phyloP scores from a whole-genome alignment of 768 basidiomycete genomes.

The Trametes cingulata region DNA sequence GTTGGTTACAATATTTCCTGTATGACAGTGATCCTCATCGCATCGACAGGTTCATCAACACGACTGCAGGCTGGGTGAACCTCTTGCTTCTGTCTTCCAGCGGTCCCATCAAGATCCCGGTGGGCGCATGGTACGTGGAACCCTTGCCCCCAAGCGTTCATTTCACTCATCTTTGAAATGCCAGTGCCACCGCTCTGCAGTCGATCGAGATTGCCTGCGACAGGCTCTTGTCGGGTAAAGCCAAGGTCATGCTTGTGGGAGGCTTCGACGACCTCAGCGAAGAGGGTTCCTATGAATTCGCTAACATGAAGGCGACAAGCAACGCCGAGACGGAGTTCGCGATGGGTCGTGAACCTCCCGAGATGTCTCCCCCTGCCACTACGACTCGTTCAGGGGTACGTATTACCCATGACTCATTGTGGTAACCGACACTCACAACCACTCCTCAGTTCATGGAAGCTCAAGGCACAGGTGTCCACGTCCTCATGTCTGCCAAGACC shows the following conservation, averaged over 20 bases:
- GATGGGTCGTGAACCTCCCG: constrained; percentile 98
- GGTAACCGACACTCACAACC: not conserved
- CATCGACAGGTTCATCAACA: constrained; percentile 88
- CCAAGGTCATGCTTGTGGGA: constrained; percentile 98
- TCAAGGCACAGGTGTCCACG: constrained; percentile 94
- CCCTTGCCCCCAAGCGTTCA: not conserved
- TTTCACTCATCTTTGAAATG: not conserved
- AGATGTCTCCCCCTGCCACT: constrained; percentile 98
- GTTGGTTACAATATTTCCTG: constrained; percentile 32
- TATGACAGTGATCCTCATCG: not conserved
- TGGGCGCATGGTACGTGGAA: constrained; percentile 85
- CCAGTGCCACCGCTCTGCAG: constrained; percentile 94
- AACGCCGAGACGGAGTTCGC: constrained; percentile 97
- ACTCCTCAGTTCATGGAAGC: constrained; percentile 85
- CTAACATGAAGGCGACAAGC: constrained; percentile 99
- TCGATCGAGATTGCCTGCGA: constrained; percentile 99
- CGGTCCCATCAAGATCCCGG: constrained; percentile 98
- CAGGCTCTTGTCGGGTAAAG: constrained; percentile 91
- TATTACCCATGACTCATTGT: not conserved
- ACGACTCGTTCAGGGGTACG: constrained; percentile 89
- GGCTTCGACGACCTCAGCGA: constrained; percentile 98
- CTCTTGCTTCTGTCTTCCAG: constrained; percentile 91
- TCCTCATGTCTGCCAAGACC: constrained; percentile 96
- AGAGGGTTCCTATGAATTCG: constrained; percentile 98
- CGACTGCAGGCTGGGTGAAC: constrained; percentile 98